Evolutionary conservation across 495 filamentous ascomycete species (phyloP), one percentile per base, ranked within the genome.

Genomic region (Penicillium argentinense): DNA sequence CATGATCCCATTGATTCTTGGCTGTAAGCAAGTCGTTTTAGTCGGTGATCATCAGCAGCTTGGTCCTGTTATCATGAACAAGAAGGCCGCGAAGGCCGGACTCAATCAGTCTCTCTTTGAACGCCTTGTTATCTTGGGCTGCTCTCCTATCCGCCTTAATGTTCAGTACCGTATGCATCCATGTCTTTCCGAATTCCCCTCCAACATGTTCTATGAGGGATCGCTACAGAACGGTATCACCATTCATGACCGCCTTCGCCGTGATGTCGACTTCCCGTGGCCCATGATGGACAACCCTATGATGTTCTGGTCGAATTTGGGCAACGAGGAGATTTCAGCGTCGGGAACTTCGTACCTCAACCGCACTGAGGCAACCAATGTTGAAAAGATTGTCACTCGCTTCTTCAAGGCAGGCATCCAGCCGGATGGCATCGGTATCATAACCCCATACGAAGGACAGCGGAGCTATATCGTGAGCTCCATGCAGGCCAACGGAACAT

Each of bases 251-350:
- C 82, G 93, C 47, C 78, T 97, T 42, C 86, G 91, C 40, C 86
- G 85, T 43, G 92, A 99, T 61, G 90, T 98, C 18, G 93, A 99
- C 61, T 99, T 99, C 68, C 93, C 93, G 3, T 99, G 93, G 93
- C 93, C 93, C 9, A 90, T 96, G 30, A 80, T 75, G 38, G 95
- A 97, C 54, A 85, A 83, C 47, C 93, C 93, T 7, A 99, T 99
- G 93, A 97, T 97, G 93, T 99, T 99, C 74, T 99, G 93, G 93
- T 95, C 91, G 6, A 97, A 97, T 62, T 73, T 97, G 33, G 93
- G 93, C 42, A 96, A 93, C 46, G 93, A 99, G 63, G 93, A 99
- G 64, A 97, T 99, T 42, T 95, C 91, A 32, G 93, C 95, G 1
- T 96, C 90, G 8, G 95, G 93, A 57, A 99, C 95, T 1, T 97